Evolutionary conservation across 129 eudicot genomes (phyloP).

Genomic region (Flaveria brownii): DNA sequence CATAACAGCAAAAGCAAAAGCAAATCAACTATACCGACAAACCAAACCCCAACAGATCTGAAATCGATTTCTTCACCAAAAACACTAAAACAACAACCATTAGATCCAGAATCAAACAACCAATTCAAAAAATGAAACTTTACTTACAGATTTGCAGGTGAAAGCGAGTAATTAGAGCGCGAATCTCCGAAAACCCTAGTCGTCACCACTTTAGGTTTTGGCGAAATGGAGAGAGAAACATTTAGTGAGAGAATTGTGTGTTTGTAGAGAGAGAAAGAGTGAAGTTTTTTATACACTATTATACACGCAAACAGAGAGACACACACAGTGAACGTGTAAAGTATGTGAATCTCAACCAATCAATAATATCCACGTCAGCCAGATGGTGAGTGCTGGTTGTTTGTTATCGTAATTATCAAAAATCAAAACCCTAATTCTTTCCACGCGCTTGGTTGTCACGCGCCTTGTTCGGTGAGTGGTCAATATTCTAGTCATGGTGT

Average conservation of each 20-base stretch:
- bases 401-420: constrained; percentile 28
- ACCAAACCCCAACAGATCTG: constrained; percentile 30
- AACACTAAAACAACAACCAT: constrained; percentile 22
- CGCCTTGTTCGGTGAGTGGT: constrained; percentile 29
- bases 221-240: constrained; percentile 33
- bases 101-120: constrained; percentile 22
- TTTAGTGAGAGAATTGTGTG: constrained; percentile 29
- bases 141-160: constrained; percentile 35
- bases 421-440: constrained; percentile 27
- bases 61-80: constrained; percentile 12
- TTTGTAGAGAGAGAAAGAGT: constrained; percentile 29
- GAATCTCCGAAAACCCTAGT: constrained; percentile 38
- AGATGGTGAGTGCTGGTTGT: constrained; percentile 27
- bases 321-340: constrained; percentile 35
- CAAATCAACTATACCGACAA: constrained; percentile 29
- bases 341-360: not conserved
- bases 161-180: constrained; percentile 27
- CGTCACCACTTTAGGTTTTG: constrained; percentile 37
- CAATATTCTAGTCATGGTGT: constrained; percentile 25
- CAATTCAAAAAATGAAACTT: constrained; percentile 11
- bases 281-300: constrained; percentile 2
- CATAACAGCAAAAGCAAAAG: not conserved
- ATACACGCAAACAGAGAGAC: not conserved
- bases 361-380: constrained; percentile 4
- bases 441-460: constrained; percentile 21